A percentile compares a stretch with the other conserved stretches of the same genome.
These are phyloP conservation scores for Bombardia bombarda DNA, from an alignment of 495 filamentous ascomycete genomes.

Conservation along the genomic window DNA sequence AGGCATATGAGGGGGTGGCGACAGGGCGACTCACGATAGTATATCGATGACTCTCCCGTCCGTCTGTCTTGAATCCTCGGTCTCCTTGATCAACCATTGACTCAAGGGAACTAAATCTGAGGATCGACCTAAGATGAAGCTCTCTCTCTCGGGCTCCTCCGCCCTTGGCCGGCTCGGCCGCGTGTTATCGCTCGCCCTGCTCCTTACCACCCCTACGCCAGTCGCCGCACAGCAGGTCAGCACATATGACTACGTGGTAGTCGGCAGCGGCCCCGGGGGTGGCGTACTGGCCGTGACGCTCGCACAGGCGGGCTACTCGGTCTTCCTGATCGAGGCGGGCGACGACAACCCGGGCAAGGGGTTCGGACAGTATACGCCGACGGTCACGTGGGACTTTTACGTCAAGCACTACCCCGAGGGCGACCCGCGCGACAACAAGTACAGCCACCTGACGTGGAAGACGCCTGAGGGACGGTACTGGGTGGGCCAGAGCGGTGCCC, in stretches of 20 bases:
- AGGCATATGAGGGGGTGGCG: too few relatives aligned
- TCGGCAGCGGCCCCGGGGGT: conserved; percentile 46
- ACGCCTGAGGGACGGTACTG: conserved; percentile 26
- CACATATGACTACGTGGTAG: conserved; percentile 29
- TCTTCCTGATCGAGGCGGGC: conserved; percentile 51
- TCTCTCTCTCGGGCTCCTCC: too few relatives aligned
- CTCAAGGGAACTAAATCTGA: too few relatives aligned
- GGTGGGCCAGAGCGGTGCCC: conserved; percentile 25
- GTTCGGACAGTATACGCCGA: conserved; percentile 23
- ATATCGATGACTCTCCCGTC: too few relatives aligned
- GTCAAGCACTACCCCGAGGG: conserved; percentile 29
- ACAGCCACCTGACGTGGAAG: conserved; percentile 28
- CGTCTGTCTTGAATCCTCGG: too few relatives aligned
- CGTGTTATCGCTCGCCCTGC: conserved; percentile 4
- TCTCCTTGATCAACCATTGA: background rate
- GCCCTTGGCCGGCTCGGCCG: background rate
- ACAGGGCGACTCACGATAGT: too few relatives aligned
- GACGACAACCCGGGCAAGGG: conserved; percentile 31
- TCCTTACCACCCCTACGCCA: conserved; percentile 2
- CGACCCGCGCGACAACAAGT: conserved; percentile 19
- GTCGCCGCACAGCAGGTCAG: conserved; percentile 2
- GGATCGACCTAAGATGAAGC: conserved; percentile 1
- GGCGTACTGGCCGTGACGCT: conserved; percentile 49
- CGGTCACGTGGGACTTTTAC: conserved; percentile 32
- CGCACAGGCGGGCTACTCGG: conserved; percentile 47